These are phyloP conservation scores for Russula lepida DNA, from an alignment of 768 basidiomycete genomes.

Conservation along the genomic window DNA sequence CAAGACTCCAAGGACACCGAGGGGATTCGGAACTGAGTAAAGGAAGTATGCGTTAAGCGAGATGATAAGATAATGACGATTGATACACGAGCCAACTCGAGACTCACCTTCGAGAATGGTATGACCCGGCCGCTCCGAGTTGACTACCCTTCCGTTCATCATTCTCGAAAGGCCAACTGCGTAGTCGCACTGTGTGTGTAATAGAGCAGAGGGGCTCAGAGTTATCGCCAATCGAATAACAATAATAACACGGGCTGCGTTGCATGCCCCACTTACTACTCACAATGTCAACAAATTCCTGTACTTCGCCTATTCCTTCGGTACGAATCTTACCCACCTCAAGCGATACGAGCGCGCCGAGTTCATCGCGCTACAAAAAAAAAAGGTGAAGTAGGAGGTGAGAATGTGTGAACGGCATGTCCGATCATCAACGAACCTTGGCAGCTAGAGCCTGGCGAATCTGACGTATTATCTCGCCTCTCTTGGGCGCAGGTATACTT, in stretches of 20 bases:
- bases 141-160: slow-evolving; percentile 86
- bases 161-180: slow-evolving; percentile 88
- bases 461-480: slow-evolving; percentile 84
- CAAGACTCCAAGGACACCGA: slow-evolving; percentile 62
- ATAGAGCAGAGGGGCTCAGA: background rate
- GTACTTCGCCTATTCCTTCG: slow-evolving; percentile 89
- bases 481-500: slow-evolving; percentile 73
- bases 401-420: background rate
- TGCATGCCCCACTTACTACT: slow-evolving; percentile 25
- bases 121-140: slow-evolving; percentile 86
- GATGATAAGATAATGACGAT: no score
- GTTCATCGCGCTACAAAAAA: slow-evolving; percentile 50
- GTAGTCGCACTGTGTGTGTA: slow-evolving; percentile 68
- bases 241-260: background rate
- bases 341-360: slow-evolving; percentile 77
- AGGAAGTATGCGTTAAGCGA: background rate
- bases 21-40: slow-evolving; percentile 78
- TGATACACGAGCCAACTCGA: no score
- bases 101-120: slow-evolving; percentile 74
- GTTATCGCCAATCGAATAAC: background rate
- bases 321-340: slow-evolving; percentile 90
- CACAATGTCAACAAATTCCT: slow-evolving; percentile 92
- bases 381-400: background rate
- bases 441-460: slow-evolving; percentile 72
- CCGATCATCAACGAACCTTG: slow-evolving; percentile 38